Conservation (phyloP, 2,329 filamentous ascomycete genomes). For the Paradendryphiella salina region DNA sequence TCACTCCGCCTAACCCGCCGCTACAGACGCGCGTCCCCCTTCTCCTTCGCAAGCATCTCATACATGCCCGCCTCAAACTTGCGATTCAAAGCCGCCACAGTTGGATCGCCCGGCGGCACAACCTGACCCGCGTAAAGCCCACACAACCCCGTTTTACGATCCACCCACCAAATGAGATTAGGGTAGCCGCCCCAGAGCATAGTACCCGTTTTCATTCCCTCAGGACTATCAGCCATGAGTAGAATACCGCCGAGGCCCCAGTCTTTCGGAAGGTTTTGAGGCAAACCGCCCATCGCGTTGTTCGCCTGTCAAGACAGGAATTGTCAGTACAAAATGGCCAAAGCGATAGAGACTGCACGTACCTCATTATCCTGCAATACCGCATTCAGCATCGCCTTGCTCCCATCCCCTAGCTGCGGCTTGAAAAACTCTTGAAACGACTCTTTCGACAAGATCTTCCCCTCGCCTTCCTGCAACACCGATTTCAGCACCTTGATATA, state of each 20-base stretch:
- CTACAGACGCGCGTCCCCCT: not conserved
- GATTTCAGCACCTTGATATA: slow-evolving; percentile 40
- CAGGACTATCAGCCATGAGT: slow-evolving; percentile 20
- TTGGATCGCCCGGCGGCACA: slow-evolving; percentile 36
- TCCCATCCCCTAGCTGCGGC: slow-evolving; percentile 32
- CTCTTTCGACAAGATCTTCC: slow-evolving; percentile 24
- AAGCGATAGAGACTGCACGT: not conserved
- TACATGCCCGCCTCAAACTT: slow-evolving; percentile 25
- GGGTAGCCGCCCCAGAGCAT: slow-evolving; percentile 43
- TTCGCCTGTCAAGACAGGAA: slow-evolving; percentile 11
- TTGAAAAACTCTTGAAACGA: slow-evolving; percentile 38
- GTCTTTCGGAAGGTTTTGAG: slow-evolving; percentile 23
- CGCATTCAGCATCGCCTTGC: slow-evolving; percentile 31
- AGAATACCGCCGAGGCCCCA: slow-evolving; percentile 42
- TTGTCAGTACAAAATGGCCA: not conserved
- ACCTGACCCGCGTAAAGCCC: slow-evolving; percentile 40
- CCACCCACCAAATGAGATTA: slow-evolving; percentile 43
- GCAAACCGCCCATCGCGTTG: slow-evolving; percentile 32
- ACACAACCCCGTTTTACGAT: slow-evolving; percentile 37
- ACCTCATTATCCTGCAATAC: slow-evolving; percentile 39
- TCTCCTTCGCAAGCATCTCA: not conserved
- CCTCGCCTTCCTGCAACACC: slow-evolving; percentile 31
- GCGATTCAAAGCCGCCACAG: slow-evolving; percentile 15
- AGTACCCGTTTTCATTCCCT: slow-evolving; percentile 33
- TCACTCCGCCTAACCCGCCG: not conserved